These are phyloP conservation scores for Fusarium sororula DNA, from an alignment of 2,329 filamentous ascomycete species.

Conservation along the genomic window DNA sequence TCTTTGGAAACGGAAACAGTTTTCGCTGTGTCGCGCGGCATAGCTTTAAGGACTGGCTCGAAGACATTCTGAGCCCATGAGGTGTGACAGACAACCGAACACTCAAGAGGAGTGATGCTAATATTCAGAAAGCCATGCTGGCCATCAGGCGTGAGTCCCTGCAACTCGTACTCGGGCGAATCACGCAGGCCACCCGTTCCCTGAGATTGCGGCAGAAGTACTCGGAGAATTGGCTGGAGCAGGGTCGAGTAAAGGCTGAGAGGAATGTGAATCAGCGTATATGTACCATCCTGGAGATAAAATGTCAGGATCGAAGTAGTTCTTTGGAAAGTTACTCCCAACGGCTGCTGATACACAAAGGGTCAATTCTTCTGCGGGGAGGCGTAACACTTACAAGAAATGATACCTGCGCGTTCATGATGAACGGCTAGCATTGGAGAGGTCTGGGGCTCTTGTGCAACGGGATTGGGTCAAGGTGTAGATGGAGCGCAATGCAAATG, in stretches of 20 bases:
- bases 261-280: conserved; percentile 91
- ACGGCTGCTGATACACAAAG: not conserved
- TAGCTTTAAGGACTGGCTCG: conserved; percentile 70
- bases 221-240: conserved; percentile 84
- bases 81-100: conserved; percentile 87
- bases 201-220: conserved; percentile 75
- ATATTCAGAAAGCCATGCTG: conserved; percentile 90
- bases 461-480: not conserved
- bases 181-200: conserved; percentile 49
- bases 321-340: not conserved
- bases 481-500: not conserved
- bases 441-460: conserved; percentile 6
- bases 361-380: not conserved
- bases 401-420: conserved; percentile 66
- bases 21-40: conserved; percentile 63
- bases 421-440: conserved; percentile 34
- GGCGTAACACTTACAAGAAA: conserved; percentile 59
- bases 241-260: conserved; percentile 80
- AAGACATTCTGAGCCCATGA: conserved; percentile 80
- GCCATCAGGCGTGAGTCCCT: conserved; percentile 60
- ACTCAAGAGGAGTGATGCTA: conserved; percentile 90
- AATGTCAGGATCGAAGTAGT: conserved; percentile 47
- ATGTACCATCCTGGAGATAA: conserved; percentile 76
- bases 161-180: conserved; percentile 50
- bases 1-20: conserved; percentile 80